Percentiles rank a stretch among this genome's conserved stretches.
Evolutionary conservation across 306 rosid species (phyloP).

Genomic region (Delonix regia): DNA sequence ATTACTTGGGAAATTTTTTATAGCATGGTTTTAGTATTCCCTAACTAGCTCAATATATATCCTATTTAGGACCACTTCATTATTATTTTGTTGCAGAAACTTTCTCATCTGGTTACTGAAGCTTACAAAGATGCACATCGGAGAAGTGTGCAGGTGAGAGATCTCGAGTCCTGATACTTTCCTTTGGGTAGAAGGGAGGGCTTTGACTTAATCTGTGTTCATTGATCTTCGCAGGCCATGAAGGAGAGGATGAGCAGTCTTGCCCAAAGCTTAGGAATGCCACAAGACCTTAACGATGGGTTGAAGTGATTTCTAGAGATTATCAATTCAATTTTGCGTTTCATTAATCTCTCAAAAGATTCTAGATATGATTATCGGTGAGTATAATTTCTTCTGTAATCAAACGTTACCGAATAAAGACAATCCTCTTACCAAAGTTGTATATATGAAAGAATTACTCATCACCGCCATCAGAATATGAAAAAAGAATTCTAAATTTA

Average conservation of each 20-base stretch:
- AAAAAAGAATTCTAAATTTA: not conserved
- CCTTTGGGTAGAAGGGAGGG: not conserved
- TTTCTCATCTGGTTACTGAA: slow-evolving; percentile 61
- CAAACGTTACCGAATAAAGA: not conserved
- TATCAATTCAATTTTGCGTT: slow-evolving; percentile 8
- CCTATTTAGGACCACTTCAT: no score
- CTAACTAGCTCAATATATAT: no score
- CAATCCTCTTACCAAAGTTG: not conserved
- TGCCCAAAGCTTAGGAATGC: slow-evolving; percentile 43
- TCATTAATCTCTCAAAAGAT: not conserved
- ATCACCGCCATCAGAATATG: not conserved
- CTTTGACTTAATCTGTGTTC: not conserved
- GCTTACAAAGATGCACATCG: slow-evolving; percentile 69
- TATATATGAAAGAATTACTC: not conserved
- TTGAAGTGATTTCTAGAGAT: not conserved
- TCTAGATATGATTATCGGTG: not conserved
- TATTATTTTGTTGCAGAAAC: slow-evolving; percentile 46
- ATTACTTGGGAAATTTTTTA: not conserved
- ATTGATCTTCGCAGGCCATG: slow-evolving; percentile 34
- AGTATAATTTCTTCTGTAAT: not conserved
- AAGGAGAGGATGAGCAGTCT: slow-evolving; percentile 38
- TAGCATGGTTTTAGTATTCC: no score
- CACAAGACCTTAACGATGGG: slow-evolving; percentile 26
- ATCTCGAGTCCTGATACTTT: not conserved
- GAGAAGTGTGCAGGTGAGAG: slow-evolving; percentile 56